phyloP scores from a whole-genome alignment of 139 green algal species.

The Tetradesmus obliquus region DNA sequence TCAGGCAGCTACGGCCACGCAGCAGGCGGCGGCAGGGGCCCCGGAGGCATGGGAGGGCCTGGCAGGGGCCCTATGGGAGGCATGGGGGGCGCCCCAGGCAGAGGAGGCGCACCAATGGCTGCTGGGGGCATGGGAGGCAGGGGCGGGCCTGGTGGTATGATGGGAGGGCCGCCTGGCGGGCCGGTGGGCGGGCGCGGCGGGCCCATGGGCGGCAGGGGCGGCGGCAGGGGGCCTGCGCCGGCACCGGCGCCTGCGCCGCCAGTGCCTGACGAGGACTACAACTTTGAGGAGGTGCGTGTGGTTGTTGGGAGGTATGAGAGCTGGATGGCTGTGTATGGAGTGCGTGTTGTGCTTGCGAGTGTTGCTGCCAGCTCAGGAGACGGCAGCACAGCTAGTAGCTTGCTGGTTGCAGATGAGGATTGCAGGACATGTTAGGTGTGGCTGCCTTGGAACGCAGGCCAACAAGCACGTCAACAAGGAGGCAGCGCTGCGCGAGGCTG shows the following conservation, averaged over 20 bases:
- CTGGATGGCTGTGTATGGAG: too few relatives aligned
- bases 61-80: not conserved
- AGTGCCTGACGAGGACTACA: slow-evolving; percentile 88
- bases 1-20: not conserved
- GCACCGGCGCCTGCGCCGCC: slow-evolving; percentile 55
- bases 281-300: slow-evolving; percentile 81
- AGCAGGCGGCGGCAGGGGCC: slow-evolving; percentile 15
- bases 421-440: too few relatives aligned
- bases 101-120: too few relatives aligned
- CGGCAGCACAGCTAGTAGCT: too few relatives aligned
- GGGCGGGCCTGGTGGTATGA: slow-evolving; percentile 13
- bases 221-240: slow-evolving; percentile 17
- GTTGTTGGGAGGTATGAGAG: not conserved
- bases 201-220: slow-evolving; percentile 17
- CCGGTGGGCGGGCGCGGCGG: not conserved
- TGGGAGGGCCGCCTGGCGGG: slow-evolving; percentile 29
- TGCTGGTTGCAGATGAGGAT: too few relatives aligned
- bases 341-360: too few relatives aligned
- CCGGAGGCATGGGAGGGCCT: not conserved
- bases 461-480: too few relatives aligned
- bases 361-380: too few relatives aligned
- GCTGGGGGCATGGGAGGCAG: slow-evolving; percentile 5
- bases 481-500: not conserved
- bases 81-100: not conserved
- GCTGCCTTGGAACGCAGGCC: too few relatives aligned